Percentiles rank a stretch among this genome's conserved stretches.
These are phyloP conservation scores for Dentipellis sp. DNA, from an alignment of 768 basidiomycete species.

Conservation along the genomic window DNA sequence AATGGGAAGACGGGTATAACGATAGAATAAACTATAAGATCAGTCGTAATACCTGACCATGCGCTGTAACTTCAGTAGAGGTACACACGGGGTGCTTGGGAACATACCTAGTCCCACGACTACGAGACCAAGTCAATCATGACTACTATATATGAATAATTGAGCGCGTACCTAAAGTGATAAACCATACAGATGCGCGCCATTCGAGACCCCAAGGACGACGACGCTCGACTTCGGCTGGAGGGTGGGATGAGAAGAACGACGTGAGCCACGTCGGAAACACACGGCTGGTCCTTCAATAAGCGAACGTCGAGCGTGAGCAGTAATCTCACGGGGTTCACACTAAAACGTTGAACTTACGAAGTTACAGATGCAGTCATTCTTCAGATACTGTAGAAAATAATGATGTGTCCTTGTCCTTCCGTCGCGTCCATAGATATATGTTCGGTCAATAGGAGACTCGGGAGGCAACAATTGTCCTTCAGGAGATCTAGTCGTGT, in stretches of 20 bases:
- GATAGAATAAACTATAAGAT: slow-evolving; percentile 28
- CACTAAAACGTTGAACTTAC: too few relatives aligned
- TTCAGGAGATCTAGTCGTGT: too few relatives aligned
- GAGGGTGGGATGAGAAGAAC: background rate
- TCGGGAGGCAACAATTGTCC: too few relatives aligned
- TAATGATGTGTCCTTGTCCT: too few relatives aligned
- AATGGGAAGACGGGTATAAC: slow-evolving; percentile 33
- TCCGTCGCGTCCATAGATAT: too few relatives aligned
- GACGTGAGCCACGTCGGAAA: background rate
- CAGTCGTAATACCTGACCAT: slow-evolving; percentile 22
- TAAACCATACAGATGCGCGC: background rate
- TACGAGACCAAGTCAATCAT: background rate
- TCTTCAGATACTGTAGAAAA: too few relatives aligned
- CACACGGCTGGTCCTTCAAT: background rate
- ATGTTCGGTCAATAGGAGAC: too few relatives aligned
- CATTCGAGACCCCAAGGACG: background rate
- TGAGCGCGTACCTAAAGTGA: background rate
- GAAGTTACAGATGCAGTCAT: too few relatives aligned
- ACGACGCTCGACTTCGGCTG: background rate
- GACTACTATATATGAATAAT: background rate
- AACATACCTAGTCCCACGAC: background rate
- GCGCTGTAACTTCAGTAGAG: background rate
- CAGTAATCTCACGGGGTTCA: too few relatives aligned
- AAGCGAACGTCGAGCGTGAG: too few relatives aligned
- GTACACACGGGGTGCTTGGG: too few relatives aligned